Evolutionary conservation across 257 asterid species (phyloP).

Genomic region (Gentiana dahurica): DNA sequence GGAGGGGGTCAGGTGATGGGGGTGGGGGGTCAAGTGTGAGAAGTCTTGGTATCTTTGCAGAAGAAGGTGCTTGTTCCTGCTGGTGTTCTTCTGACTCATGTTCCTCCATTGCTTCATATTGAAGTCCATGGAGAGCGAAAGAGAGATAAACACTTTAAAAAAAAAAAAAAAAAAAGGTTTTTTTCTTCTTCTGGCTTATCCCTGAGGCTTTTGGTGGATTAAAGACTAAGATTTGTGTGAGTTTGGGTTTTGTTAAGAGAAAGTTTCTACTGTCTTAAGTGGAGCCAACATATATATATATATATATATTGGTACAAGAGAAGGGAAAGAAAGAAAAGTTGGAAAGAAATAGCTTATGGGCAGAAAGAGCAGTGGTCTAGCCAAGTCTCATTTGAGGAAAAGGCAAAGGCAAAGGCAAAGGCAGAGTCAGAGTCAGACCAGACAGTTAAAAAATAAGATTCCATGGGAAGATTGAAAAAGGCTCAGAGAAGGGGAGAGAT

Average conservation of each 20-base stretch:
- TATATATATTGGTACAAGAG: too few relatives aligned
- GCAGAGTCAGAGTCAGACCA: slow-evolving; percentile 32
- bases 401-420: neutral
- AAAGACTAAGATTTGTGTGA: slow-evolving; percentile 6
- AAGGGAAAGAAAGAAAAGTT: too few relatives aligned
- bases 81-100: slow-evolving; percentile 20
- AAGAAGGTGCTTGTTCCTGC: slow-evolving; percentile 16
- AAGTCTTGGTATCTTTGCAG: slow-evolving; percentile 51
- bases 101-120: slow-evolving; percentile 70
- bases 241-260: slow-evolving; percentile 7
- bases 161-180: slow-evolving; percentile 1
- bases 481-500: neutral
- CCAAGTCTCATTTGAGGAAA: too few relatives aligned
- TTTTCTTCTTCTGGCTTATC: neutral
- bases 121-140: slow-evolving; percentile 51
- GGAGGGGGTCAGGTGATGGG: slow-evolving; percentile 27
- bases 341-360: slow-evolving; percentile 2
- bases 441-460: slow-evolving; percentile 33
- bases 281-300: slow-evolving; percentile 5
- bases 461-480: neutral
- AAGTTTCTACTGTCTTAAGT: slow-evolving; percentile 10
- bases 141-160: slow-evolving; percentile 1
- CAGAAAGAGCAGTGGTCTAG: slow-evolving; percentile 1
- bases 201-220: slow-evolving; percentile 7
- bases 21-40: slow-evolving; percentile 17